Evolutionary conservation across 257 asterid species (phyloP).

Genomic region (Ehretia macrophylla): DNA sequence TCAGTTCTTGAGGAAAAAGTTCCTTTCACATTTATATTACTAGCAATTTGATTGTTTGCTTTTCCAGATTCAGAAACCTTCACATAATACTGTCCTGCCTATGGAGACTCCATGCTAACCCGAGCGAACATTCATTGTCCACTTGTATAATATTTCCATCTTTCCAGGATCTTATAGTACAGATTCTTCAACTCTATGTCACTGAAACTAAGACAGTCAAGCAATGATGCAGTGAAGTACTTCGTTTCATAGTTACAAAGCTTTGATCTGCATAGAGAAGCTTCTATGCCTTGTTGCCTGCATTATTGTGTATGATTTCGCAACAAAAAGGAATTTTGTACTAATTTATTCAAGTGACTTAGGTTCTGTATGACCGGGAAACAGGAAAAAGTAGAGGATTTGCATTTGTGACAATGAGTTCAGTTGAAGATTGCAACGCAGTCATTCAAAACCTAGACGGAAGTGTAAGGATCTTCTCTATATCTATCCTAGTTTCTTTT

Average conservation of each 20-base stretch:
- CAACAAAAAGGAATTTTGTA: background rate
- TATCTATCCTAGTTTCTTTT: background rate
- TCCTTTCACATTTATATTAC: background rate
- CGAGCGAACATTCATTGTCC: no score
- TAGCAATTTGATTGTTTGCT: background rate
- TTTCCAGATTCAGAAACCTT: no score
- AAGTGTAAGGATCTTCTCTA: slow-evolving; percentile 40
- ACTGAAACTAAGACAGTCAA: no score
- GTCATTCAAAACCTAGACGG: slow-evolving; percentile 82
- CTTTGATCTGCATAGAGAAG: no score
- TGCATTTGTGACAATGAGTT: slow-evolving; percentile 95
- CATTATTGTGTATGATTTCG: background rate
- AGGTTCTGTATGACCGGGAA: slow-evolving; percentile 83
- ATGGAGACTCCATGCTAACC: no score
- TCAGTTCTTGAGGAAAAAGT: no score
- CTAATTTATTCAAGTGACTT: slow-evolving; percentile 11
- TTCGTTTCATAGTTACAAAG: no score
- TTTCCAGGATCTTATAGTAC: no score
- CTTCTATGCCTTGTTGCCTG: background rate
- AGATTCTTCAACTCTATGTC: no score
- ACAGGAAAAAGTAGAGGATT: slow-evolving; percentile 94
- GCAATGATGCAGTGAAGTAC: no score
- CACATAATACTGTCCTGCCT: no score
- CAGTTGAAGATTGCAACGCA: slow-evolving; percentile 60
- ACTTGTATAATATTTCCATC: background rate